Percentiles rank a stretch among this genome's conserved stretches.
These are phyloP conservation scores for Thielaviopsis punctulata DNA, from an alignment of 2,329 filamentous ascomycete genomes.

Conservation along the genomic window DNA sequence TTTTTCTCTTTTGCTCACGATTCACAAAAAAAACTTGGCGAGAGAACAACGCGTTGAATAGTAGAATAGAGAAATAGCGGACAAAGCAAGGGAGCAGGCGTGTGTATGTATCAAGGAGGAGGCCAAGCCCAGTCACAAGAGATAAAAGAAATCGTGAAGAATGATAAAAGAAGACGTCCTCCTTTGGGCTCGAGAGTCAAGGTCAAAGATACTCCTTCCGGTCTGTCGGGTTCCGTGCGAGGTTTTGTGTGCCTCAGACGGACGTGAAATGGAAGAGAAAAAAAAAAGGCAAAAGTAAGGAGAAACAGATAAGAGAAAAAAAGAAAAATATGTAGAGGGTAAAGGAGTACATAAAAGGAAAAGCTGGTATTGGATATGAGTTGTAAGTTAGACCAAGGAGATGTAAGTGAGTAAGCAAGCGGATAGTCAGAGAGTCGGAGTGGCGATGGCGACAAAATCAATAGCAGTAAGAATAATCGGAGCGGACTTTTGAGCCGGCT, in stretches of 20 bases:
- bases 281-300: neutral
- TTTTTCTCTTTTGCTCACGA: no score
- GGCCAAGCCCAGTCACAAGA: neutral
- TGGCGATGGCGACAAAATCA: neutral
- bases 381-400: neutral
- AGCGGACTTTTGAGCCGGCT: no score
- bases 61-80: neutral
- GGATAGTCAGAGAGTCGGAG: neutral
- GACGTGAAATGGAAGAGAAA: neutral
- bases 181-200: neutral
- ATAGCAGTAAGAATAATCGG: no score
- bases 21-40: no score
- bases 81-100: neutral
- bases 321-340: constrained; percentile 18
- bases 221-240: neutral
- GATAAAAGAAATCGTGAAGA: neutral
- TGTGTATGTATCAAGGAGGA: neutral
- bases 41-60: neutral
- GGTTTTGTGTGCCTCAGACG: neutral
- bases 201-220: neutral
- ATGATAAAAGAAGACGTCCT: neutral
- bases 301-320: neutral
- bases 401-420: neutral
- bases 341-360: constrained; percentile 15
- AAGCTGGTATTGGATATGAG: neutral